Conservation (phyloP, 2,329 filamentous ascomycete species). For the Claviceps maximensis region DNA sequence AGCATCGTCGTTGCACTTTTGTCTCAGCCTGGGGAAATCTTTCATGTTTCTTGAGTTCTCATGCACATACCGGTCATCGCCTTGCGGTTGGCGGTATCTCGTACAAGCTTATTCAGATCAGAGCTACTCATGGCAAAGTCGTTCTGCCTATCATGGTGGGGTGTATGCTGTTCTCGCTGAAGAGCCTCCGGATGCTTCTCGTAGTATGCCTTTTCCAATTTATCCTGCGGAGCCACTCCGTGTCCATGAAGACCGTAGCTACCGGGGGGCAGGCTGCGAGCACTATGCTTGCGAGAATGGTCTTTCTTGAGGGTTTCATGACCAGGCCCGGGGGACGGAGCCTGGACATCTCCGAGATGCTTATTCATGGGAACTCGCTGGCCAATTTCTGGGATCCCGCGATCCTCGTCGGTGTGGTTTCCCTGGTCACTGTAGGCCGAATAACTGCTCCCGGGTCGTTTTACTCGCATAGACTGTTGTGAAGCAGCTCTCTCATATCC, state of each 20-base stretch:
- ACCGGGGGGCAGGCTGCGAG: conserved; percentile 59
- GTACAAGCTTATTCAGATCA: conserved; percentile 81
- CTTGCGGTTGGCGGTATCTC: conserved; percentile 48
- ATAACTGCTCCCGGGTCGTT: conserved; percentile 49
- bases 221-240: conserved; percentile 60
- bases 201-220: conserved; percentile 84
- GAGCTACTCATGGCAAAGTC: conserved; percentile 83
- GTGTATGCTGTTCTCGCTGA: conserved; percentile 55
- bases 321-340: conserved; percentile 64
- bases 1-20: conserved; percentile 10
- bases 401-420: conserved; percentile 52
- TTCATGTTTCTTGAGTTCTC: not conserved
- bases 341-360: conserved; percentile 88
- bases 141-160: conserved; percentile 40
- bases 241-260: conserved; percentile 92
- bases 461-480: conserved; percentile 42
- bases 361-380: conserved; percentile 88
- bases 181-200: conserved; percentile 77
- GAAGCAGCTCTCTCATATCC: conserved; percentile 35
- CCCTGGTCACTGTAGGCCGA: conserved; percentile 37
- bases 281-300: conserved; percentile 62
- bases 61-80: conserved; percentile 22
- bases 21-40: not conserved
- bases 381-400: conserved; percentile 86
- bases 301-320: conserved; percentile 32